Evolutionary conservation across 805 yeast species (phyloP).

Genomic region (Starmerella bombi): DNA sequence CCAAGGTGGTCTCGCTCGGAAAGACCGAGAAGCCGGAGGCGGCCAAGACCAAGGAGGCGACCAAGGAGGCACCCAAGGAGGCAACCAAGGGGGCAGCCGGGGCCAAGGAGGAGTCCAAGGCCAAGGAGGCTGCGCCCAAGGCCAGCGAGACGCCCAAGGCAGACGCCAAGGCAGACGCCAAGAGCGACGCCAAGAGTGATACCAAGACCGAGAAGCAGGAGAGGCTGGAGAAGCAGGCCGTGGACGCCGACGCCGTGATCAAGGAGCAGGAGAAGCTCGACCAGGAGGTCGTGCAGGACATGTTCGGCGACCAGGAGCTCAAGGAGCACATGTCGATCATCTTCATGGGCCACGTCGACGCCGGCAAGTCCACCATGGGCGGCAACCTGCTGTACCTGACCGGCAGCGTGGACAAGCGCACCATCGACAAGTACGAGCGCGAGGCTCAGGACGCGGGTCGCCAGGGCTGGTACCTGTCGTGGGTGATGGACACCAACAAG

Average conservation of each 20-base stretch:
- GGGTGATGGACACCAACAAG: constrained; percentile 99
- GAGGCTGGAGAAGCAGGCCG: constrained; percentile 5
- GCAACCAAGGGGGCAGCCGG: background rate
- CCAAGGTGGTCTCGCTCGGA: background rate
- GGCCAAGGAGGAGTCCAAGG: background rate
- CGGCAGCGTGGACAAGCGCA: constrained; percentile 96
- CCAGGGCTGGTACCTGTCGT: constrained; percentile 98
- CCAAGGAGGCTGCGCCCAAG: background rate
- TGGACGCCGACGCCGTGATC: constrained; percentile 21
- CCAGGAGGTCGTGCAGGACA: constrained; percentile 73
- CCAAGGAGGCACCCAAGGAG: background rate
- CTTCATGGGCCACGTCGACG: constrained; percentile 99
- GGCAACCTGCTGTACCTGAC: constrained; percentile 88
- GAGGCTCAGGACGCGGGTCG: constrained; percentile 99
- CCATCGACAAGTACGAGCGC: constrained; percentile 93
- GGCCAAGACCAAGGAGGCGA: constrained; percentile 1
- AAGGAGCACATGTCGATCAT: constrained; percentile 94
- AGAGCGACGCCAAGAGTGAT: background rate
- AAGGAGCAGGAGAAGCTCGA: constrained; percentile 29
- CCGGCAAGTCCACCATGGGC: constrained; percentile 99
- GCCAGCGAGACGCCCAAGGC: background rate
- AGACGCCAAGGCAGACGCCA: constrained; percentile 4
- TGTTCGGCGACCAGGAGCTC: constrained; percentile 50
- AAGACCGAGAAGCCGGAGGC: constrained; percentile 1
- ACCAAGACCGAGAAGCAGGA: background rate